phyloP scores from a whole-genome alignment of 257 asterid genomes.

The Petunia axillaris region DNA sequence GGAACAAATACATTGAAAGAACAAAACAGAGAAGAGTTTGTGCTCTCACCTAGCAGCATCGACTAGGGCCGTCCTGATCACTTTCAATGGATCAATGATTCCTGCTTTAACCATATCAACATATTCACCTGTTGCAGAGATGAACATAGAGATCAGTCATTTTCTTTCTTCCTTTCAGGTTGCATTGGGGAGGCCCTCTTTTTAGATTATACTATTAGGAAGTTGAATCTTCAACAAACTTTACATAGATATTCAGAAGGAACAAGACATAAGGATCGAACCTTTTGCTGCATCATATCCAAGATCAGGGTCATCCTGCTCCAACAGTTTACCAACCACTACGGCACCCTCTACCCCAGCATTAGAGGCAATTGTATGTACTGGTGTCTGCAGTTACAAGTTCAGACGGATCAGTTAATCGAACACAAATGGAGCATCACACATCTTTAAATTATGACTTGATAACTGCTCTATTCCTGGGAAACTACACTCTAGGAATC shows the following conservation, averaged over 20 bases:
- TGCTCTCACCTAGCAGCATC: slow-evolving; percentile 63
- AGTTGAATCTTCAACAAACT: not conserved
- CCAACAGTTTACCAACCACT: slow-evolving; percentile 52
- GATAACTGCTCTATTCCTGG: not conserved
- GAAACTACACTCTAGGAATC: not conserved
- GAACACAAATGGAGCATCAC: not conserved
- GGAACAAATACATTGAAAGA: not conserved
- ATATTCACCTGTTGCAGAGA: slow-evolving; percentile 51
- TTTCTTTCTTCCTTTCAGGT: not conserved
- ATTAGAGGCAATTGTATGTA: slow-evolving; percentile 55
- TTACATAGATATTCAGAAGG: not conserved
- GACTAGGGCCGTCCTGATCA: slow-evolving; percentile 63
- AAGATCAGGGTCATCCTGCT: slow-evolving; percentile 52
- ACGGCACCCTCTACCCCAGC: slow-evolving; percentile 66
- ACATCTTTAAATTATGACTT: not conserved
- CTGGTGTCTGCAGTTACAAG: slow-evolving; percentile 47
- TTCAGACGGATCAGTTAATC: not conserved
- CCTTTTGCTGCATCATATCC: slow-evolving; percentile 76
- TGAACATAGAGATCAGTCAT: not conserved
- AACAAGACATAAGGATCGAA: slow-evolving; percentile 4
- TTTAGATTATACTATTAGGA: not conserved
- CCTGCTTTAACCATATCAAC: slow-evolving; percentile 65
- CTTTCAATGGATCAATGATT: slow-evolving; percentile 68
- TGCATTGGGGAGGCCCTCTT: not conserved
- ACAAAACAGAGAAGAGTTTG: not conserved